A percentile compares a stretch with the other conserved stretches of the same genome.
phyloP scores from a whole-genome alignment of 495 filamentous ascomycete genomes.

The Umbilicaria muhlenbergii region DNA sequence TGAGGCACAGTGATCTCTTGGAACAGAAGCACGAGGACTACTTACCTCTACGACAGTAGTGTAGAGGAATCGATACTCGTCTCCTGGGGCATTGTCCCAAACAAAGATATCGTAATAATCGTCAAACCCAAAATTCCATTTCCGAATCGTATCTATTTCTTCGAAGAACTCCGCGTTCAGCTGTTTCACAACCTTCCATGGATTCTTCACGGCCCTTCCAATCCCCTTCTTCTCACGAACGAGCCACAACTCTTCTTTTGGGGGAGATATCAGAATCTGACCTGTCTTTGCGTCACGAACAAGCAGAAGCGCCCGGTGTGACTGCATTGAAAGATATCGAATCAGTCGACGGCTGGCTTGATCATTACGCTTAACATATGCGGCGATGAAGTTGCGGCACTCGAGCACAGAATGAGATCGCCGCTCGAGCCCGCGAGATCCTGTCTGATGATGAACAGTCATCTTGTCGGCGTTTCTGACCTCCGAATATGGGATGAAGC shows the following conservation, averaged over 20 bases:
- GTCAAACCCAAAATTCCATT: constrained; percentile 32
- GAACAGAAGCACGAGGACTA: background rate
- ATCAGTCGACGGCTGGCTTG: constrained; percentile 32
- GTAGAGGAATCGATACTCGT: constrained; percentile 12
- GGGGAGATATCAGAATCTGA: constrained; percentile 26
- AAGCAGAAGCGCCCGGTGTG: constrained; percentile 23
- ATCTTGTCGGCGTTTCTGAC: constrained; percentile 17
- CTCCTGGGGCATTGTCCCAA: constrained; percentile 29
- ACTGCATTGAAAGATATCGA: constrained; percentile 29
- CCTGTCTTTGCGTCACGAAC: constrained; percentile 34
- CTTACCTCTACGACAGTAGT: constrained; percentile 18
- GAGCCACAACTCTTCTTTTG: constrained; percentile 29
- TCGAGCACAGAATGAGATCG: constrained; percentile 25
- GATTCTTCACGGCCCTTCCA: constrained; percentile 25
- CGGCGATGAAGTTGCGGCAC: constrained; percentile 32
- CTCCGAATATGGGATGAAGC: constrained; percentile 29
- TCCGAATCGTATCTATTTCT: constrained; percentile 19
- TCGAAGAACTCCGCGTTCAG: constrained; percentile 27
- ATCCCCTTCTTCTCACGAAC: constrained; percentile 25
- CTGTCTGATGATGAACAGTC: constrained; percentile 17
- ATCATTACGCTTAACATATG: constrained; percentile 33
- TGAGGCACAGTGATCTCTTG: background rate
- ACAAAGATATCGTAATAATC: constrained; percentile 36
- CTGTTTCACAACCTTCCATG: constrained; percentile 21
- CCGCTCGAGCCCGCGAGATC: constrained; percentile 15